Evolutionary conservation across 495 filamentous ascomycete species (phyloP).

Genomic region (Hypoxylon lenormandii): DNA sequence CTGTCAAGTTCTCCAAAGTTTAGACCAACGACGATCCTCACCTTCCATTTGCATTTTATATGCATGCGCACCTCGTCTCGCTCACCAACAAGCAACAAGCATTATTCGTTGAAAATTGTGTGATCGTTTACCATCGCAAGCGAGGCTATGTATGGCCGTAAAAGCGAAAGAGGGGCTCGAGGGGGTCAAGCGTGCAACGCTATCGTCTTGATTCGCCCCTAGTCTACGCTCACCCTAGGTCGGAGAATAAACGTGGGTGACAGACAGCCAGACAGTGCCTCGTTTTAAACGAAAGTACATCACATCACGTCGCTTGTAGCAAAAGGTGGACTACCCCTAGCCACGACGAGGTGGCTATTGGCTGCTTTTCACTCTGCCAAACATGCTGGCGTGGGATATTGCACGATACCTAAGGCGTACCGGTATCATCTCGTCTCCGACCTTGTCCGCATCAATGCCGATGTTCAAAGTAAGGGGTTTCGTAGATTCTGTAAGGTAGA

Average conservation of each 20-base stretch:
- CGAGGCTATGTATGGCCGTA: no score
- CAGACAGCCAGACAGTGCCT: no score
- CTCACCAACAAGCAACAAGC: slow-evolving; percentile 7
- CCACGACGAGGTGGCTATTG: slow-evolving; percentile 7
- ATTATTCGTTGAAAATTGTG: slow-evolving; percentile 2
- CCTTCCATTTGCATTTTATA: background rate
- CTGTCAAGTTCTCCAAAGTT: slow-evolving; percentile 24
- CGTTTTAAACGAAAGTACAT: slow-evolving; percentile 26
- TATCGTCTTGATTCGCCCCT: background rate
- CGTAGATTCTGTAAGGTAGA: slow-evolving; percentile 9
- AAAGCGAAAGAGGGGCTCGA: no score
- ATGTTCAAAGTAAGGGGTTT: background rate
- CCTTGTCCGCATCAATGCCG: slow-evolving; percentile 1
- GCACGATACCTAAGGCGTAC: background rate
- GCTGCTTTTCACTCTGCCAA: background rate
- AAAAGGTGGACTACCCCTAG: slow-evolving; percentile 5
- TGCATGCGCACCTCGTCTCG: slow-evolving; percentile 9
- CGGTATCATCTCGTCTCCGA: slow-evolving; percentile 4
- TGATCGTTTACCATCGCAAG: slow-evolving; percentile 13
- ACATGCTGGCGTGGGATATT: background rate
- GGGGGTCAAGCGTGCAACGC: background rate
- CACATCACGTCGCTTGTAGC: slow-evolving; percentile 17
- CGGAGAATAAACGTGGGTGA: slow-evolving; percentile 41
- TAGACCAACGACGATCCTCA: slow-evolving; percentile 9
- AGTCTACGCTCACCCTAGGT: slow-evolving; percentile 19